Evolutionary conservation across 495 filamentous ascomycete species (phyloP).

Genomic region (Xylaria bambusicola): DNA sequence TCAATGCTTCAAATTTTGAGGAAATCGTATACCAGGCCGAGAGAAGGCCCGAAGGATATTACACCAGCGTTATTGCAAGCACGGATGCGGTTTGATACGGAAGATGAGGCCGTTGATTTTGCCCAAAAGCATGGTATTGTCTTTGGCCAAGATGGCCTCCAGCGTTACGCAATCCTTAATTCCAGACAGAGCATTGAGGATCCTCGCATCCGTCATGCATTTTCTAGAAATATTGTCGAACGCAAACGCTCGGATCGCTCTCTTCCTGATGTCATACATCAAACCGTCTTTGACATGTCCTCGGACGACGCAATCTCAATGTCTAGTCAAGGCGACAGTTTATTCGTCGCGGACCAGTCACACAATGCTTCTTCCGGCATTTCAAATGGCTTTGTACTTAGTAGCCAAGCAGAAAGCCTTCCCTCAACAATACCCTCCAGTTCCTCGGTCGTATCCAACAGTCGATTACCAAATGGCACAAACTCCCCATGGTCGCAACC

Average conservation of each 20-base stretch:
- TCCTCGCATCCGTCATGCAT: constrained; percentile 44
- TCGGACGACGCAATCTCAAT: background rate
- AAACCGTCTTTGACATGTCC: constrained; percentile 37
- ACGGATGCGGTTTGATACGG: constrained; percentile 71
- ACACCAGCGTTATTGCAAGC: constrained; percentile 65
- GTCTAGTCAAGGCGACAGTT: constrained; percentile 20
- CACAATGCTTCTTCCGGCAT: constrained; percentile 7
- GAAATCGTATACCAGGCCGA: constrained; percentile 59
- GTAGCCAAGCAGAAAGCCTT: constrained; percentile 1
- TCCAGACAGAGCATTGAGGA: constrained; percentile 29
- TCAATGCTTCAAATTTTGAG: constrained; percentile 72
- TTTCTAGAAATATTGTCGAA: constrained; percentile 49
- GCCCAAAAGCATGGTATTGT: constrained; percentile 67
- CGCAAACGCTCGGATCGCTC: constrained; percentile 46
- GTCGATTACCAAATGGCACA: background rate
- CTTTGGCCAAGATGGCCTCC: constrained; percentile 50
- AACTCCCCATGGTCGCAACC: background rate
- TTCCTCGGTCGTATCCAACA: background rate
- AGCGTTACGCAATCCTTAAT: constrained; percentile 52
- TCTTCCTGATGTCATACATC: constrained; percentile 45
- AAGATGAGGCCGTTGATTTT: constrained; percentile 69
- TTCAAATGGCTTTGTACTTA: background rate
- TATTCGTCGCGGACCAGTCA: constrained; percentile 35
- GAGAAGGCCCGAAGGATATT: constrained; percentile 74
- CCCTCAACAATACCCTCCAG: background rate